Conservation (phyloP, 2,329 filamentous ascomycete genomes). For the Neopestalotiopsis sp. region DNA sequence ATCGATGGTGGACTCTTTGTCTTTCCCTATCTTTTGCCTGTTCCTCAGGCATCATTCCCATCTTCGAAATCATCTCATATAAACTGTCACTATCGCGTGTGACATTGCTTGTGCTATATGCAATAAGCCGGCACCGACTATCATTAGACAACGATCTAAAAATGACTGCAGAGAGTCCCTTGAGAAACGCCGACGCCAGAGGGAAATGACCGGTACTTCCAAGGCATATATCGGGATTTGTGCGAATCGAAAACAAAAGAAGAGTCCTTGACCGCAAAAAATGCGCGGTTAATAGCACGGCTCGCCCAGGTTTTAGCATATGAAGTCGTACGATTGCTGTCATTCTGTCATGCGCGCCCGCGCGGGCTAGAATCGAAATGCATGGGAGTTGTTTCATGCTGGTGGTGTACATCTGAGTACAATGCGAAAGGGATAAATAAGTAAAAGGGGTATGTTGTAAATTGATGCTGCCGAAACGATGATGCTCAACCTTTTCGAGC, state of each 20-base stretch:
- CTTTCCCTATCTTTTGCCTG: neutral
- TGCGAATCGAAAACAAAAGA: slow-evolving; percentile 3
- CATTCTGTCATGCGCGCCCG: neutral
- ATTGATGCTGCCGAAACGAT: neutral
- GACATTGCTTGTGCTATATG: neutral
- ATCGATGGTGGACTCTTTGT: neutral
- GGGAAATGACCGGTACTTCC: neutral
- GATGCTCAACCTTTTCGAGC: neutral
- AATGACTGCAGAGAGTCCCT: neutral
- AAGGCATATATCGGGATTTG: neutral
- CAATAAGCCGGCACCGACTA: neutral
- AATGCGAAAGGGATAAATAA: neutral
- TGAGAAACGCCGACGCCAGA: neutral
- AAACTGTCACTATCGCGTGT: neutral
- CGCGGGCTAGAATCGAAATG: neutral
- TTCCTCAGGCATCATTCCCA: neutral
- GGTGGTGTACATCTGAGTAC: neutral
- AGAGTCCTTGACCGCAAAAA: neutral
- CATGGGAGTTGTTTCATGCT: neutral
- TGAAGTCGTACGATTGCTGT: neutral
- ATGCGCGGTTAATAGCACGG: neutral
- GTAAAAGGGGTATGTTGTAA: neutral
- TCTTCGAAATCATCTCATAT: neutral
- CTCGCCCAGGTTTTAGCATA: neutral
- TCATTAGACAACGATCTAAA: slow-evolving; percentile 5